Conservation (phyloP, 345 rosid species). For the Gossypium stocksii region DNA sequence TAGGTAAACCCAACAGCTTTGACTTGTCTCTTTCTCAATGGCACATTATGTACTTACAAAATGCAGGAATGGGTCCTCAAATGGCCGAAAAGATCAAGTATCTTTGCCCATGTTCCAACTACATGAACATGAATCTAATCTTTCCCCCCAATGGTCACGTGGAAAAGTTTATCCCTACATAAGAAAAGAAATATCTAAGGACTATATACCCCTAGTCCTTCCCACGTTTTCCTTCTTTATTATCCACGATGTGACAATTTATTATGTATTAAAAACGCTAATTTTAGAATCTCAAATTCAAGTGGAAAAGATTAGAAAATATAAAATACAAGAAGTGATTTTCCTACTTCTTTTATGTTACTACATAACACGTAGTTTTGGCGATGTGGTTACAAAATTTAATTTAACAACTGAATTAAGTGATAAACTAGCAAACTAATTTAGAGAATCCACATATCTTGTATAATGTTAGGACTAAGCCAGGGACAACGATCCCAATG, state of each 20-base stretch:
- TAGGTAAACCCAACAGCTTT: conserved; percentile 2
- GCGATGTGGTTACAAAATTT: not conserved
- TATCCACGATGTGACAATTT: not conserved
- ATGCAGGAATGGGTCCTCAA: conserved; percentile 11
- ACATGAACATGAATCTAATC: not conserved
- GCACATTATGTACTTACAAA: conserved; percentile 7
- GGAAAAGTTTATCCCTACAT: not conserved
- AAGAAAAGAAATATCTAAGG: not conserved
- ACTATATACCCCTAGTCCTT: not conserved
- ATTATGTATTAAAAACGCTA: not conserved
- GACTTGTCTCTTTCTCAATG: conserved; percentile 13
- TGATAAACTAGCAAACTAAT: too few relatives aligned
- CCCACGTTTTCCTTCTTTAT: not conserved
- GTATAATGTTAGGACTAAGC: too few relatives aligned
- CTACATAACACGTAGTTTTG: not conserved
- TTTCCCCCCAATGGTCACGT: not conserved
- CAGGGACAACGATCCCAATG: too few relatives aligned
- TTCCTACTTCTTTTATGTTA: not conserved
- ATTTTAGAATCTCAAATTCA: not conserved
- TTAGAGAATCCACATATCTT: too few relatives aligned
- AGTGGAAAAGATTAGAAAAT: too few relatives aligned
- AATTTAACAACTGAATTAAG: too few relatives aligned
- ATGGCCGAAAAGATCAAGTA: conserved; percentile 3
- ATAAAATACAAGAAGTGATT: too few relatives aligned
- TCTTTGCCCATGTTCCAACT: not conserved